Base-by-base conservation (phyloP, 2,329 filamentous ascomycete species). In the Trichoderma pleuroti region DNA sequence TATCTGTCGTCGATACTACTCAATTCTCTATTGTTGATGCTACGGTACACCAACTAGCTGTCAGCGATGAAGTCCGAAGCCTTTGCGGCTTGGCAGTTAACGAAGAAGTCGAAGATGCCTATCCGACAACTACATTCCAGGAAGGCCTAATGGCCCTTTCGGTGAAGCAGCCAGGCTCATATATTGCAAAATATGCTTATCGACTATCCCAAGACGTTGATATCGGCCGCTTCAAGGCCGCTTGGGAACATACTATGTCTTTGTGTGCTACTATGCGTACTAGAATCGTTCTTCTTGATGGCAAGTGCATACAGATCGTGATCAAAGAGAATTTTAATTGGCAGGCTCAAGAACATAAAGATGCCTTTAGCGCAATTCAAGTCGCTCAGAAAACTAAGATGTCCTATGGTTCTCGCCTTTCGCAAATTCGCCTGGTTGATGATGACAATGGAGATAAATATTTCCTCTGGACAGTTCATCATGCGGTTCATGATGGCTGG, bases 401-500 rank as follows among this genome's bases (percentile, higher is more conserved):
- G 68, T 67, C 68, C 10, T 70, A 70, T 8, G 72, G 72, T 5
- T 42, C 62, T 14, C 34, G 57, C 2, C 69, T 71, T 14, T 71
- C 63, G 28, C 54, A 24, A n/a, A 24, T 4, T 14, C 4, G 14
- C 39, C 7, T 71, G 5, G 26, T 28, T 11, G 16, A 32, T 11
- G 32, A 14, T 3, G 64, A 42, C 11, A 32, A 68, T 32, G 42
- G 34, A 0, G 5, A 28, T 3, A 57, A 26, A 1, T 75, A 60
- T n/a, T 74, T 78, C 16, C 66, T 77, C 4, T 78, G 76, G 72
- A 76, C 75, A 0, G 67, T 76, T 3, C 76, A 78, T 24, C 77
- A 79, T 59, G 73, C 76, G 1, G 36, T 78, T 4, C 79, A 78
- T 24, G 78, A 79, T 67, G 77, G 77, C 12, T 77, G 76, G 74